phyloP scores from a whole-genome alignment of 2,329 filamentous ascomycete genomes.

The Penicillium rolfsii region DNA sequence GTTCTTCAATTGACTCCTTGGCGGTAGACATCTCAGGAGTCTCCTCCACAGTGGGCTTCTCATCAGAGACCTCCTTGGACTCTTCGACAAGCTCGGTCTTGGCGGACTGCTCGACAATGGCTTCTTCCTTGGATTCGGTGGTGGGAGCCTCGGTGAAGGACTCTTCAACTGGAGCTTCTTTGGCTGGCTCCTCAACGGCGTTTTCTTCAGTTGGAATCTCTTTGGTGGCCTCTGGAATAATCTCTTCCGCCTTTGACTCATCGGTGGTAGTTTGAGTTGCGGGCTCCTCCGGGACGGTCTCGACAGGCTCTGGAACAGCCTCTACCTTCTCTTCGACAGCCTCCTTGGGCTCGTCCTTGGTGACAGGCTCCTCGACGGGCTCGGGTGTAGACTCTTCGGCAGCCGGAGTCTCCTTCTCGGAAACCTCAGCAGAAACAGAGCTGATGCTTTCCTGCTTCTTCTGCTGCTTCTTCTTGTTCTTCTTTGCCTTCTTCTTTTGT shows the following conservation, averaged over 20 bases:
- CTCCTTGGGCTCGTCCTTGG: not conserved
- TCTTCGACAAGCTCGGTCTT: constrained; percentile 16
- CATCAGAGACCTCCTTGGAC: constrained; percentile 1
- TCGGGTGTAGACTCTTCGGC: constrained; percentile 11
- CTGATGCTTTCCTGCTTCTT: constrained; percentile 26
- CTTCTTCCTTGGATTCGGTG: constrained; percentile 12
- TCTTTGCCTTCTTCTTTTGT: constrained; percentile 27
- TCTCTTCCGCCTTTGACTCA: constrained; percentile 16
- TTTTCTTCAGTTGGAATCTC: constrained; percentile 19
- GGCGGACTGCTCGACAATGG: constrained; percentile 22
- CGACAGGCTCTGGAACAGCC: not conserved
- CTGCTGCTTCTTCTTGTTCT: constrained; percentile 29
- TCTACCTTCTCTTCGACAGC: constrained; percentile 8
- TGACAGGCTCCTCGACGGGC: not conserved
- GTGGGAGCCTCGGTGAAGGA: constrained; percentile 40
- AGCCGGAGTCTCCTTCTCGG: not conserved
- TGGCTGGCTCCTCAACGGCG: constrained; percentile 12
- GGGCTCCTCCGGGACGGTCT: constrained; percentile 11
- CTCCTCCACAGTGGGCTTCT: constrained; percentile 1
- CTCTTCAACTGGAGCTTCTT: constrained; percentile 19
- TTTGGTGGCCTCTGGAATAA: constrained; percentile 4
- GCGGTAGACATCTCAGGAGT: not conserved
- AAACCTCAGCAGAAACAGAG: constrained; percentile 15
- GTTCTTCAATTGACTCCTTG: constrained; percentile 15
- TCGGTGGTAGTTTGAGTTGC: constrained; percentile 16